Evolutionary conservation across 2,329 filamentous ascomycete genomes (phyloP).

Genomic region (Aphanoascus verrucosus): DNA sequence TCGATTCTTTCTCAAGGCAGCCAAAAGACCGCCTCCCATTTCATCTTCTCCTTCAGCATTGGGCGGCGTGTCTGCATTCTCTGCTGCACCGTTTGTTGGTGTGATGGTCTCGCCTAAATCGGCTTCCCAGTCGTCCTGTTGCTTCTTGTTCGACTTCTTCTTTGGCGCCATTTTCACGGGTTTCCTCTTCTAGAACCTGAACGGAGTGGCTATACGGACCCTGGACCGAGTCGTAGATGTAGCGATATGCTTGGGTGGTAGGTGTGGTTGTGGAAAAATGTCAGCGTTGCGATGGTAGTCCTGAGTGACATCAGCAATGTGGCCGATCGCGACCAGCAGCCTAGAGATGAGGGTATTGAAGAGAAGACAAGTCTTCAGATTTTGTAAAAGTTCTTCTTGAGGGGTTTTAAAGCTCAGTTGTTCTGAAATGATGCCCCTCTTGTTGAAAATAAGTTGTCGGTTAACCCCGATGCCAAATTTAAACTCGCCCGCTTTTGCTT

Average conservation of each 20-base stretch:
- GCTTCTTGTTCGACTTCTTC: constrained; percentile 84
- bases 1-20: constrained; percentile 69
- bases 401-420: background rate
- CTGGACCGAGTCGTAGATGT: constrained; percentile 3
- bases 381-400: background rate
- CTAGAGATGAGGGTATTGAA: background rate
- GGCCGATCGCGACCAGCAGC: background rate
- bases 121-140: constrained; percentile 86
- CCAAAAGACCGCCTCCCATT: constrained; percentile 61
- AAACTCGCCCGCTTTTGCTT: background rate
- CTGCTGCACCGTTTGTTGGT: constrained; percentile 22
- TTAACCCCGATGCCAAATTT: background rate
- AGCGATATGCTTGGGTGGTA: constrained; percentile 6
- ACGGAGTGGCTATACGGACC: background rate
- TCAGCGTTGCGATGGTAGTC: background rate
- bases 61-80: constrained; percentile 32
- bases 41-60: constrained; percentile 41
- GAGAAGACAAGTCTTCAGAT: background rate
- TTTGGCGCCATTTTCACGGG: constrained; percentile 65
- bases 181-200: background rate
- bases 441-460: background rate
- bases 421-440: background rate
- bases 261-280: constrained; percentile 1
- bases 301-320: constrained; percentile 10
- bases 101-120: constrained; percentile 68